Conservation (phyloP, 768 basidiomycete species). For the Glaciozyma martinii region DNA sequence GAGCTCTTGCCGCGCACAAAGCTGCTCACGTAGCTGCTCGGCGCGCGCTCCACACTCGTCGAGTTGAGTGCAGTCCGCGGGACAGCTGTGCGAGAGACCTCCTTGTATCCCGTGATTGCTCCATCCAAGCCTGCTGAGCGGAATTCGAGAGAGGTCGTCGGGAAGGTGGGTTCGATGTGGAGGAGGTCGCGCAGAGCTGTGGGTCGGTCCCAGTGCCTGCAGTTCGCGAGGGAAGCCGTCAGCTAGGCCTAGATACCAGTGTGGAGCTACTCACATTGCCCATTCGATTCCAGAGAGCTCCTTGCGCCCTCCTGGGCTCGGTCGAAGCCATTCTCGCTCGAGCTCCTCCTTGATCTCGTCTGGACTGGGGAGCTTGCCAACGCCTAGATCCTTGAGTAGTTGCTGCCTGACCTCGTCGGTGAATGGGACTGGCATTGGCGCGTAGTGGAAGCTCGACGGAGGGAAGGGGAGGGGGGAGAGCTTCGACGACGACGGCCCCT, state of each 20-base stretch:
- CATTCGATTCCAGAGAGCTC: constrained; percentile 21
- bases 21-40: constrained; percentile 56
- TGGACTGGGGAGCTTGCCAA: constrained; percentile 52
- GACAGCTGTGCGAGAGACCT: constrained; percentile 49
- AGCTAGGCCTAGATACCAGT: too few species aligned
- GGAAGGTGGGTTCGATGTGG: constrained; percentile 56
- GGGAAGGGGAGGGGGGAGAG: too few species aligned
- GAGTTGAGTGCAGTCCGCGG: constrained; percentile 64
- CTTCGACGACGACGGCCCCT: background rate
- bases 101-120: constrained; percentile 66
- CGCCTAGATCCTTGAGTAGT: constrained; percentile 52
- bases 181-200: constrained; percentile 52
- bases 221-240: background rate
- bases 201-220: constrained; percentile 27
- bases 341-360: constrained; percentile 45
- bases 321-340: constrained; percentile 16
- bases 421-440: background rate
- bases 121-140: constrained; percentile 71
- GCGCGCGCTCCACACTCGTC: constrained; percentile 73
- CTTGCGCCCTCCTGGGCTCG: constrained; percentile 5
- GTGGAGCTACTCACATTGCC: constrained; percentile 13
- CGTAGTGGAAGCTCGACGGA: too few species aligned
- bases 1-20: constrained; percentile 93
- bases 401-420: constrained; percentile 7
- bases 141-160: constrained; percentile 65